phyloP scores from a whole-genome alignment of 495 filamentous ascomycete genomes.

The Margaritispora aquatica region DNA sequence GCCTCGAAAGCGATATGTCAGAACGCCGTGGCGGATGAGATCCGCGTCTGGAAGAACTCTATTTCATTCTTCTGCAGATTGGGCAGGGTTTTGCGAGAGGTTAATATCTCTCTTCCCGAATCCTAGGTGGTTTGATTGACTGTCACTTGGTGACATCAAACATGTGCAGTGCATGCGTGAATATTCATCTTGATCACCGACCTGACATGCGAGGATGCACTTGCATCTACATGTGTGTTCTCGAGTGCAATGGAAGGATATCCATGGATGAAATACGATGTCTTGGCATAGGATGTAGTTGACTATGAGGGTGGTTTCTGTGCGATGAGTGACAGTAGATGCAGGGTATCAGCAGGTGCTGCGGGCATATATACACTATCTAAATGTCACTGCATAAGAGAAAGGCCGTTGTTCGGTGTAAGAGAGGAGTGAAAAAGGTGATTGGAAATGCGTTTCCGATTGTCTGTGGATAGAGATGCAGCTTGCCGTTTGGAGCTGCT shows the following conservation, averaged over 20 bases:
- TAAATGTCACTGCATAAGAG: not conserved
- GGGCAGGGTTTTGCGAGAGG: not conserved
- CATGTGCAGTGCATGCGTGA: not conserved
- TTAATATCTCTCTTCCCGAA: not conserved
- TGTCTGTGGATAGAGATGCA: not conserved
- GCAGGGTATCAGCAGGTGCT: not conserved
- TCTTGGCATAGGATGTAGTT: not conserved
- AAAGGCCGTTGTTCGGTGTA: not conserved
- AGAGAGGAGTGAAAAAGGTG: not conserved
- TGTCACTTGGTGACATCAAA: not conserved
- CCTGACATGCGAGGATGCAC: not conserved
- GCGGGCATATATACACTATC: not conserved
- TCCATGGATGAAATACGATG: not conserved
- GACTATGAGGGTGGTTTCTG: not conserved
- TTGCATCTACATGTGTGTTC: not conserved
- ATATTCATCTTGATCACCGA: not conserved
- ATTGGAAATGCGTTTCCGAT: not conserved
- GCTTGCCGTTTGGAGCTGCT: not conserved
- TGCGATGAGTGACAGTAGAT: not conserved
- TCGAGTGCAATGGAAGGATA: not conserved
- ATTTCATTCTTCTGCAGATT: not conserved
- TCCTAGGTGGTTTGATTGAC: not conserved
- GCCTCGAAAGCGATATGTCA: not conserved
- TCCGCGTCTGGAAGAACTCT: not conserved
- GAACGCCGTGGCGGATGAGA: not conserved